These are phyloP conservation scores for Fusarium praegraminearum DNA, from an alignment of 2,329 filamentous ascomycete genomes.

Conservation along the genomic window DNA sequence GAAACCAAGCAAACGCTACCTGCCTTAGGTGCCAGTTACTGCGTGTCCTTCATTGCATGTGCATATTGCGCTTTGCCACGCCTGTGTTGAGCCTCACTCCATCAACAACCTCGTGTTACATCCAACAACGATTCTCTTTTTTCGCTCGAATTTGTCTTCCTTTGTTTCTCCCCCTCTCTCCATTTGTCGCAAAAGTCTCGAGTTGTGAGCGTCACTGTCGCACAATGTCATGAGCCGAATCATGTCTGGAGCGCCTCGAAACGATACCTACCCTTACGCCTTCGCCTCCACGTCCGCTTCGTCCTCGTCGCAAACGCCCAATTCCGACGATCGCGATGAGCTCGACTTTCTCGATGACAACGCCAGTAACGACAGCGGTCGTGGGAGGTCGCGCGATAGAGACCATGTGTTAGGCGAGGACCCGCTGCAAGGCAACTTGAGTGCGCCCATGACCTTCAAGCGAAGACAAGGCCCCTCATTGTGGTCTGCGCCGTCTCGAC, in stretches of 20 bases:
- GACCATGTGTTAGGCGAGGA: constrained; percentile 64
- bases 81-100: neutral
- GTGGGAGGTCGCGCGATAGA: constrained; percentile 20
- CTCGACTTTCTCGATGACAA: constrained; percentile 56
- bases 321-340: constrained; percentile 60
- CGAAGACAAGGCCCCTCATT: constrained; percentile 69
- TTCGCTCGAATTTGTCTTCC: neutral
- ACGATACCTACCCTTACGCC: constrained; percentile 53
- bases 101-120: constrained; percentile 4
- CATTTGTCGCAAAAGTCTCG: constrained; percentile 19
- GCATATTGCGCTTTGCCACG: neutral
- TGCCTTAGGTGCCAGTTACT: neutral
- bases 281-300: constrained; percentile 51
- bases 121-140: neutral
- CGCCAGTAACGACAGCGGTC: constrained; percentile 38
- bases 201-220: constrained; percentile 35
- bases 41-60: constrained; percentile 20
- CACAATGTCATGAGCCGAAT: constrained; percentile 56
- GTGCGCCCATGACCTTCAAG: constrained; percentile 75
- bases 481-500: constrained; percentile 60
- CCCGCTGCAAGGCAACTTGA: constrained; percentile 63
- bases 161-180: neutral
- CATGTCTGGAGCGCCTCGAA: constrained; percentile 56
- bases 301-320: constrained; percentile 49
- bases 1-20: constrained; percentile 1